Conservation (phyloP, 2,329 filamentous ascomycete genomes). For the Sporothrix brunneoviolacea region DNA sequence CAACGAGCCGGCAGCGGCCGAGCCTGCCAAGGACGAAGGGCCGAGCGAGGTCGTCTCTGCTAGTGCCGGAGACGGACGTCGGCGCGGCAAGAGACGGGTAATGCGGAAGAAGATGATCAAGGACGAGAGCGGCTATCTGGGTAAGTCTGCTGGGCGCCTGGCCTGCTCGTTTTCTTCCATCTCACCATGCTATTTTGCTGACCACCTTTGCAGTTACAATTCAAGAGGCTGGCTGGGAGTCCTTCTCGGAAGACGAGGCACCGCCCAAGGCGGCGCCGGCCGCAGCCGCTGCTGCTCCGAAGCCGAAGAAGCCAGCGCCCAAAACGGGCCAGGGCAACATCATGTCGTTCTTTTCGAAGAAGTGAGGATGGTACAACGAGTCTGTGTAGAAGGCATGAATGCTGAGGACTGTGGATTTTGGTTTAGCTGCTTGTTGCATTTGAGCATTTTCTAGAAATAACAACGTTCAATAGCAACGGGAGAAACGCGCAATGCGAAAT, state of each 20-base stretch:
- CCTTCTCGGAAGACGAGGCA: conserved; percentile 84
- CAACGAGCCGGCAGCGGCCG: conserved; percentile 29
- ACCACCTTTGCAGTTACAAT: conserved; percentile 59
- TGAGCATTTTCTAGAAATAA: too few species aligned
- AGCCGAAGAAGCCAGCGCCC: conserved; percentile 47
- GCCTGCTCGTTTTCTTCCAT: too few species aligned
- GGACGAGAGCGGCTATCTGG: conserved; percentile 84
- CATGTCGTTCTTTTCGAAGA: conserved; percentile 89
- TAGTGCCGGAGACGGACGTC: conserved; percentile 51
- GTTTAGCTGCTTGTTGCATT: too few species aligned
- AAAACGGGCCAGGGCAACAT: conserved; percentile 71
- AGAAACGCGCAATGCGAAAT: not conserved
- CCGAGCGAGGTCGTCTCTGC: conserved; percentile 42
- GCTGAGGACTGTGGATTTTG: too few species aligned
- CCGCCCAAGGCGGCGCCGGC: conserved; percentile 38
- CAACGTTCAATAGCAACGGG: not conserved
- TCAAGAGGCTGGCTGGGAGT: conserved; percentile 82
- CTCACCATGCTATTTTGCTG: too few species aligned
- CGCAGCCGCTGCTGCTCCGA: conserved; percentile 22
- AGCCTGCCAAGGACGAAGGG: conserved; percentile 32
- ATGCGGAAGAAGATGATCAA: conserved; percentile 83
- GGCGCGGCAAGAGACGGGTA: conserved; percentile 70
- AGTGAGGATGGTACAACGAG: conserved; percentile 41
- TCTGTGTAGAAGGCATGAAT: too few species aligned
- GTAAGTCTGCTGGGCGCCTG: conserved; percentile 43